Conservation (phyloP, 768 basidiomycete genomes). For the Phylloporus sp. region DNA sequence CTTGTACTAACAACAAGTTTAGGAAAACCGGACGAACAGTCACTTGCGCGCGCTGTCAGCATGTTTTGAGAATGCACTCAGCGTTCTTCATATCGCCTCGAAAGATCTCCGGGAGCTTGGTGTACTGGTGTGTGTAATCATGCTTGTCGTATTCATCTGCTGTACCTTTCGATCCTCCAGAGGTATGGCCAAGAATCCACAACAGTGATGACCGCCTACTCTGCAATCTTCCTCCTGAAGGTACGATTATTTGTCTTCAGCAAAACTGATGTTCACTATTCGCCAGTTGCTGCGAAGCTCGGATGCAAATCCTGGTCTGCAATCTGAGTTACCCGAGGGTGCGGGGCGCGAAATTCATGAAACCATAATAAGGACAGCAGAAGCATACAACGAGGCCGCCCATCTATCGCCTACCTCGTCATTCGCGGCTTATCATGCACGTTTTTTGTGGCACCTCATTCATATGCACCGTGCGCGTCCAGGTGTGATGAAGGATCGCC, state of each 20-base stretch:
- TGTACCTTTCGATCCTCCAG: constrained; percentile 34
- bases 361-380: constrained; percentile 65
- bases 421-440: constrained; percentile 72
- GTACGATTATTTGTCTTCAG: constrained; percentile 35
- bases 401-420: constrained; percentile 55
- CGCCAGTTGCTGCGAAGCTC: constrained; percentile 65
- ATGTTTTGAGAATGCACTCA: constrained; percentile 73
- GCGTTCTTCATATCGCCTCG: constrained; percentile 65
- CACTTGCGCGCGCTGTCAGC: constrained; percentile 65
- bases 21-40: constrained; percentile 57
- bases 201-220: constrained; percentile 83
- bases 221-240: constrained; percentile 75
- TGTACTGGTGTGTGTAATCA: constrained; percentile 57
- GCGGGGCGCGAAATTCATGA: constrained; percentile 62
- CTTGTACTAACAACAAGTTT: constrained; percentile 2
- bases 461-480: constrained; percentile 55
- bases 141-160: constrained; percentile 26
- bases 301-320: constrained; percentile 52
- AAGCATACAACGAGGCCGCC: constrained; percentile 75
- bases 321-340: constrained; percentile 56
- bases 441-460: constrained; percentile 71
- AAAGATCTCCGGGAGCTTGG: constrained; percentile 70
- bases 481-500: constrained; percentile 35
- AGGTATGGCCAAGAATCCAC: constrained; percentile 84
- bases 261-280: constrained; percentile 1